A percentile compares a stretch with the other conserved stretches of the same genome.
Evolutionary conservation across 2,329 filamentous ascomycete species (phyloP).

Genomic region (Claviceps capensis): DNA sequence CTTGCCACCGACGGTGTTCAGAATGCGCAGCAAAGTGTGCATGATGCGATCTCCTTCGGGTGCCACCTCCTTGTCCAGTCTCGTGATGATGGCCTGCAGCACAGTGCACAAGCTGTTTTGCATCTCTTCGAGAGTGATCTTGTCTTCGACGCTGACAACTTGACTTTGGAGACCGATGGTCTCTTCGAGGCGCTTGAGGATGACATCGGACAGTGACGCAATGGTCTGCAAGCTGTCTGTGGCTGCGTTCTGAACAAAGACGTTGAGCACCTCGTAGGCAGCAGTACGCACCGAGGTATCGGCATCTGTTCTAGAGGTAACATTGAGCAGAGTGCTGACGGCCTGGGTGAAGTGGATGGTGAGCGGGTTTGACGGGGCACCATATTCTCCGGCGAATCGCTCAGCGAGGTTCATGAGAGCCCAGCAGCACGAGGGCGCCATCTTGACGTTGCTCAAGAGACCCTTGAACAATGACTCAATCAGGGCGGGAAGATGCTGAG

Average conservation of each 20-base stretch:
- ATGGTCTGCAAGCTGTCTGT: constrained; percentile 72
- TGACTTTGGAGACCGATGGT: constrained; percentile 82
- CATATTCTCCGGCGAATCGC: constrained; percentile 78
- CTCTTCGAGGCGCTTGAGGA: constrained; percentile 81
- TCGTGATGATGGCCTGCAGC: constrained; percentile 78
- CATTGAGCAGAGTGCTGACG: constrained; percentile 68
- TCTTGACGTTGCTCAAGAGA: constrained; percentile 82
- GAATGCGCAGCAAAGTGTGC: constrained; percentile 70
- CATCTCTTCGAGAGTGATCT: constrained; percentile 91
- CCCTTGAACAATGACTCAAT: constrained; percentile 84
- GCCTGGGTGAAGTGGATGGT: constrained; percentile 90
- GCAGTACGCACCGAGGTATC: constrained; percentile 88
- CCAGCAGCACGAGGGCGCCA: constrained; percentile 98
- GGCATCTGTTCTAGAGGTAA: constrained; percentile 70
- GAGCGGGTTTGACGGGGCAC: constrained; percentile 63
- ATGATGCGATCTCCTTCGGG: constrained; percentile 91
- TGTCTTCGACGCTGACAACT: constrained; percentile 94
- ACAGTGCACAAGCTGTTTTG: constrained; percentile 91
- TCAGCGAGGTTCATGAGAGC: constrained; percentile 97
- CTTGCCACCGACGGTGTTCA: constrained; percentile 65
- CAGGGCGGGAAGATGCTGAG: constrained; percentile 67
- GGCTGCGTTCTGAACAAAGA: constrained; percentile 83
- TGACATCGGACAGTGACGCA: constrained; percentile 70
- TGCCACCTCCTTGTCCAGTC: constrained; percentile 79
- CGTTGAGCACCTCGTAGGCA: constrained; percentile 91